These are phyloP conservation scores for Posidonia australis DNA, from an alignment of 106 monocot species.

Conservation along the genomic window DNA sequence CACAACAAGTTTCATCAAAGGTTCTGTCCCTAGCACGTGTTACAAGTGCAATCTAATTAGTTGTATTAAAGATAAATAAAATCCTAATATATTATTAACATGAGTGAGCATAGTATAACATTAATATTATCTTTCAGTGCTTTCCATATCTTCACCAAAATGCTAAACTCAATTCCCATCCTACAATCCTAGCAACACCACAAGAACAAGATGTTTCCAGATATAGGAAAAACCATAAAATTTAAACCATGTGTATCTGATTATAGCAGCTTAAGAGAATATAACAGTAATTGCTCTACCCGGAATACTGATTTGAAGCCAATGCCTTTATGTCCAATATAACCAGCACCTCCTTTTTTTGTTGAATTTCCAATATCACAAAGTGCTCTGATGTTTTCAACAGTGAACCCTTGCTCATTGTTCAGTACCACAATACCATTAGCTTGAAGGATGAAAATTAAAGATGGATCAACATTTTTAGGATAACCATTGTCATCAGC, in stretches of 20 bases:
- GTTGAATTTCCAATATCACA: constrained; percentile 99
- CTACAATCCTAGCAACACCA: no score
- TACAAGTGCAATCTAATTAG: no score
- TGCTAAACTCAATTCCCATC: no score
- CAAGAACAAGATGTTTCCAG: no score
- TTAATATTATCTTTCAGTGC: no score
- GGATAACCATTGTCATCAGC: constrained; percentile 90
- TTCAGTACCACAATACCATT: constrained; percentile 71
- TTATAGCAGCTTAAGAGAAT: neutral
- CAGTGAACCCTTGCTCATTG: constrained; percentile 82
- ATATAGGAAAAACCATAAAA: no score
- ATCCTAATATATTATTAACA: neutral
- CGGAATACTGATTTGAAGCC: constrained; percentile 99
- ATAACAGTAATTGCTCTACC: constrained; percentile 35
- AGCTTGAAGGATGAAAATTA: constrained; percentile 83
- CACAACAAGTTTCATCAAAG: no score
- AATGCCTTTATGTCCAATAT: constrained; percentile 96
- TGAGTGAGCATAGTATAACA: neutral
- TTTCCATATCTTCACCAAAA: neutral
- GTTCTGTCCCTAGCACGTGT: no score
- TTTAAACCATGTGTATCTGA: neutral
- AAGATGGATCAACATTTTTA: constrained; percentile 57
- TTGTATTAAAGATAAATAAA: neutral
- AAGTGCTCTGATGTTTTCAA: constrained; percentile 88
- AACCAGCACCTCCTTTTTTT: constrained; percentile 72